Evolutionary conservation across 78 protist genomes (phyloP), one percentile per base, ranked within the genome.

Genomic region (Chrysochromulina parva): DNA sequence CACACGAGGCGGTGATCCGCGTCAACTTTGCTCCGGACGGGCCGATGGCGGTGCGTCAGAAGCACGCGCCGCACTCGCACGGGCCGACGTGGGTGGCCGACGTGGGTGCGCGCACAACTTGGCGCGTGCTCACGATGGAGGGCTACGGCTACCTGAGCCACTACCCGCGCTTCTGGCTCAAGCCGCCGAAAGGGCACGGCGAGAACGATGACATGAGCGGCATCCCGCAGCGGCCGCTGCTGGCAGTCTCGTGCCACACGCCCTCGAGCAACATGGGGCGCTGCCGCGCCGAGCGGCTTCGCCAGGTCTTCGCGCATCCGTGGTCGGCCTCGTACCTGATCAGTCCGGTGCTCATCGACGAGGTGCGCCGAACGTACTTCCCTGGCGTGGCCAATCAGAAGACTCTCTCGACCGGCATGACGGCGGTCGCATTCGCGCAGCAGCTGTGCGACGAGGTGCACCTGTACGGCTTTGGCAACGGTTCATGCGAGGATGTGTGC

Each of bases 101-200:
- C 85, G 9, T 76, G 26, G 85, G 85, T 1, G 38, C 5, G 59
- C 85, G 85, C 11, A 76, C 85, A 16, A 76, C 85, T 19, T 76
- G 85, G 85, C 85, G 85, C 20, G 85, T 76, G 60, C 22, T 76
- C 38, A 52, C 57, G 48, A 52, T 76, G 60, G 85, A 76, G 85
- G 85, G 20, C 16, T 76, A 76, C 85, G 57, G 60, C 38, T 52
- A 76, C 85, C 26, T 52, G 38, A 52, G 13, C 17, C 59, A 76
- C 28, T 76, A 76, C 28, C 28, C 59, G 9, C 85, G 85, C n/a
- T 11, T 48, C 48, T 76, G 59, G 60, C 85, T 76, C 55, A 9
- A 1, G 60, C 55, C 60, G 55, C 82, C 82, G 14, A 1, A 3
- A 24, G 82, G 82, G 3, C 55, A 48, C 9, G 82, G 82, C 11